phyloP scores from a whole-genome alignment of 306 rosid genomes.

The Begonia loranthoides region DNA sequence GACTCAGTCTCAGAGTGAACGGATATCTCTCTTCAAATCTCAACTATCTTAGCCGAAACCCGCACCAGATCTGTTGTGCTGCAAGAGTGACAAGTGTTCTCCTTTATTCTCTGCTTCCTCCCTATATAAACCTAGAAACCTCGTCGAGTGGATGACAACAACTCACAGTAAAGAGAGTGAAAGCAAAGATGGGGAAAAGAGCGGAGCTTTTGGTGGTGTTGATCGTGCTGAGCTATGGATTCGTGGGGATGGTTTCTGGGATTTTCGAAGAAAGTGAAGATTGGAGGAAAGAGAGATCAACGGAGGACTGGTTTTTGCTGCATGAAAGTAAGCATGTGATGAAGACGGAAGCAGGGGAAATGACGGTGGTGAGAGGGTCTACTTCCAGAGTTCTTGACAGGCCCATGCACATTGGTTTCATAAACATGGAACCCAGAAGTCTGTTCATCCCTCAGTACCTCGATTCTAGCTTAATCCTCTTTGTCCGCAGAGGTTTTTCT shows the following conservation, averaged over 20 bases:
- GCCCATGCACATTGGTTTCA: slow-evolving; percentile 60
- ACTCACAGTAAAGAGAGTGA: no score
- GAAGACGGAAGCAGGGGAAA: slow-evolving; percentile 66
- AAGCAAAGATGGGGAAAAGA: slow-evolving; percentile 26
- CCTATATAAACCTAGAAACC: slow-evolving; percentile 22
- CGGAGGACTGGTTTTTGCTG: slow-evolving; percentile 34
- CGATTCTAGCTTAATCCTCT: slow-evolving; percentile 52
- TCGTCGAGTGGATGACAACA: no score
- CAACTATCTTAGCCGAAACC: slow-evolving; percentile 28
- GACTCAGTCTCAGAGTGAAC: slow-evolving; percentile 18
- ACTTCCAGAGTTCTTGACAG: slow-evolving; percentile 26
- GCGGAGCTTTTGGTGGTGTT: slow-evolving; percentile 26
- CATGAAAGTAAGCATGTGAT: slow-evolving; percentile 25
- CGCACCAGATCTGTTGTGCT: slow-evolving; percentile 27
- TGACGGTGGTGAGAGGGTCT: slow-evolving; percentile 43
- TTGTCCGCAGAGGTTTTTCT: slow-evolving; percentile 42
- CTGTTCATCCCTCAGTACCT: slow-evolving; percentile 71
- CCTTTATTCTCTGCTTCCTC: slow-evolving; percentile 2
- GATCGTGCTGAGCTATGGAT: slow-evolving; percentile 42
- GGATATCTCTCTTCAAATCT: slow-evolving; percentile 14
- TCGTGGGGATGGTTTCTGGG: slow-evolving; percentile 23
- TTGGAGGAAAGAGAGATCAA: slow-evolving; percentile 8
- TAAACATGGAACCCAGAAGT: slow-evolving; percentile 69
- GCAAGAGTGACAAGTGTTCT: slow-evolving; percentile 35
- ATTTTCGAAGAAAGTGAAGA: slow-evolving; percentile 9